phyloP scores from a whole-genome alignment of 2,329 filamentous ascomycete genomes.

The Diaporthe batatas region DNA sequence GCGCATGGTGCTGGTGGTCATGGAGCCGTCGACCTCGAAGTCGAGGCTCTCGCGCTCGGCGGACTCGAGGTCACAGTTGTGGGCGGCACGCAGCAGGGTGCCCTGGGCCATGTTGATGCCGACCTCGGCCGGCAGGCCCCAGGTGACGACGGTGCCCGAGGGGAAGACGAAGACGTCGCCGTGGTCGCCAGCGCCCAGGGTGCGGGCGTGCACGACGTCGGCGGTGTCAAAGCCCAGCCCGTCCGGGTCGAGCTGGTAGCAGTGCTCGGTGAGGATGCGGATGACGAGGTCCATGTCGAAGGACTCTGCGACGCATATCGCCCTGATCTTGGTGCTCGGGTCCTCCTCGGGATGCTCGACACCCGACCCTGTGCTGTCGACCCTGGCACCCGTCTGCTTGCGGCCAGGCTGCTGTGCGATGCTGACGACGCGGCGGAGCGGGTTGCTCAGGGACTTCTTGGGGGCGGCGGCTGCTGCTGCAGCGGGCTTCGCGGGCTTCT shows the following conservation, averaged over 20 bases:
- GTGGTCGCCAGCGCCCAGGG: conserved; percentile 69
- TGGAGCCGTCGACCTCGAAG: conserved; percentile 80
- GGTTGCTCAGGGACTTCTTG: conserved; percentile 82
- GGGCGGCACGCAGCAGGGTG: conserved; percentile 81
- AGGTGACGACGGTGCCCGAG: conserved; percentile 92
- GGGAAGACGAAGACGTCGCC: conserved; percentile 97
- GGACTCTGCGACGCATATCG: conserved; percentile 73
- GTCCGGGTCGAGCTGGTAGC: conserved; percentile 73
- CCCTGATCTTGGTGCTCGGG: conserved; percentile 64
- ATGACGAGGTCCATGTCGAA: conserved; percentile 74
- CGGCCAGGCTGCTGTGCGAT: conserved; percentile 78
- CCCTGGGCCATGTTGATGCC: conserved; percentile 77
- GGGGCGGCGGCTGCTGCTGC: conserved; percentile 43
- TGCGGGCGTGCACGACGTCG: conserved; percentile 74
- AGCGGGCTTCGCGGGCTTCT: conserved; percentile 40
- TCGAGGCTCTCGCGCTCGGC: conserved; percentile 83
- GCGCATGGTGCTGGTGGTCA: conserved; percentile 81
- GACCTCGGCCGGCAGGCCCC: conserved; percentile 84
- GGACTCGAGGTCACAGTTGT: conserved; percentile 76
- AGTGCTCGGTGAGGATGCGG: conserved; percentile 69
- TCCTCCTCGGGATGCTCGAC: conserved; percentile 47
- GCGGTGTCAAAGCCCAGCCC: conserved; percentile 70
- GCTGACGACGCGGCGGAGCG: conserved; percentile 85
- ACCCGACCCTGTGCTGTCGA: conserved; percentile 45
- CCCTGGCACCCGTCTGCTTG: conserved; percentile 57